Base-by-base conservation (phyloP, 139 green algal species). In the Zygnema circumcarinatum region DNA sequence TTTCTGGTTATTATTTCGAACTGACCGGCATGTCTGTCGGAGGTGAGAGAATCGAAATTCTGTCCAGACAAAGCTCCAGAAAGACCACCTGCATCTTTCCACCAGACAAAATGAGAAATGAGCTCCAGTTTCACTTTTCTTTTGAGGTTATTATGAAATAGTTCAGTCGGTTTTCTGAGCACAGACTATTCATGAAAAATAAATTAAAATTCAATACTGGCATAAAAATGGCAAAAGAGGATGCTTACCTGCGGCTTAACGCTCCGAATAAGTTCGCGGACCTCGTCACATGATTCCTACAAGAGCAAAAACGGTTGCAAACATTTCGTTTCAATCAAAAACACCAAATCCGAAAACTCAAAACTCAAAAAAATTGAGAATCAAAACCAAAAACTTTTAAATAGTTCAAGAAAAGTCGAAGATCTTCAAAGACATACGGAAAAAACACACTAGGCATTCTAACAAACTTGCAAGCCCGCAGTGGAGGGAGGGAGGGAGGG, bases 211-310 rank as follows among this genome's bases (percentile, higher is more conserved):
- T 47, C 2, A 79, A 29, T 31, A n/a, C 52, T 33, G 22, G 47
- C n/a, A 33, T 32, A 31, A 79, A 25, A 53, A 33, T 11, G 47
- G 76, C 25, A 32, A 32, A 25, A 32, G 25, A 76, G 40, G 33
- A 54, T 7, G n/a, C 79, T 35, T 21, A 86, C 80, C 11, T 86
- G 38, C 1, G 80, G 80, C 67, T 86, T 21, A 25, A 86, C 80
- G 33, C 35, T 29, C 22, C 52, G 53, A 29, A 86, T 86, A 67
- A 86, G 74, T 3, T 22, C n/a, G 3, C 80, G 53, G n/a, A 86
- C 80, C 29, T 86, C 80, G 54, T 80, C 62, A 38, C 80, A 86
- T 36, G 80, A 86, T 29, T 86, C 80, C 54, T 83, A 67, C 80
- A 20, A 73, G 36, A 39, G n/a, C n/a, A n/a, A n/a, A n/a, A n/a